Conservation (phyloP, 495 filamentous ascomycete species). For the Neurospora sp. region DNA sequence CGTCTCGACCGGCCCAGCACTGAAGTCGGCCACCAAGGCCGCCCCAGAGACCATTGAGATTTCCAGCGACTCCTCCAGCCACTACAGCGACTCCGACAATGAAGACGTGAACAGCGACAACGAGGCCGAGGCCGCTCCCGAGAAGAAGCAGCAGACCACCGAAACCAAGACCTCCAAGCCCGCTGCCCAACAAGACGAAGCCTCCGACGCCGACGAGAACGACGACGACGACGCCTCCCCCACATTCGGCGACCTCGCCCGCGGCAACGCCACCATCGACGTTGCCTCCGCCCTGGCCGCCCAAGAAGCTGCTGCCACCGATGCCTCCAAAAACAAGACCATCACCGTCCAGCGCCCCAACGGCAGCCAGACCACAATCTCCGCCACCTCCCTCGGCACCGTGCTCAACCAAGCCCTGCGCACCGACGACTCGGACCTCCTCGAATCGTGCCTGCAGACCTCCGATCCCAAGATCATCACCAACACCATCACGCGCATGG, state of each 20-base stretch:
- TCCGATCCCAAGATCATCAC: slow-evolving; percentile 65
- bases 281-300: slow-evolving; percentile 52
- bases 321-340: background rate
- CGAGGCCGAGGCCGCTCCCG: slow-evolving; percentile 9
- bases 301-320: slow-evolving; percentile 20
- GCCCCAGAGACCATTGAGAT: slow-evolving; percentile 38
- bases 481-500: slow-evolving; percentile 79
- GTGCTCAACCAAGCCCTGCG: slow-evolving; percentile 86
- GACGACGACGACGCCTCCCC: slow-evolving; percentile 15
- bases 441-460: slow-evolving; percentile 84
- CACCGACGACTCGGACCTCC: slow-evolving; percentile 77
- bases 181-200: slow-evolving; percentile 1
- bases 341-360: slow-evolving; percentile 31
- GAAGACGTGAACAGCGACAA: slow-evolving; percentile 20
- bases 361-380: slow-evolving; percentile 40
- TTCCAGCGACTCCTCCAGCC: slow-evolving; percentile 43
- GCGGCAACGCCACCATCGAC: slow-evolving; percentile 66
- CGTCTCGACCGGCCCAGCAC: slow-evolving; percentile 34
- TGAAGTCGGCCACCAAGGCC: slow-evolving; percentile 16
- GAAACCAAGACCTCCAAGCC: background rate
- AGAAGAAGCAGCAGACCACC: background rate
- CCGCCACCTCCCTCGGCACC: slow-evolving; percentile 73
- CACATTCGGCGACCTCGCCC: slow-evolving; percentile 81
- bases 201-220: slow-evolving; percentile 30
- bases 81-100: slow-evolving; percentile 28